These are phyloP conservation scores for Xerocomellus intermedius DNA, from an alignment of 768 basidiomycete species.

Conservation along the genomic window DNA sequence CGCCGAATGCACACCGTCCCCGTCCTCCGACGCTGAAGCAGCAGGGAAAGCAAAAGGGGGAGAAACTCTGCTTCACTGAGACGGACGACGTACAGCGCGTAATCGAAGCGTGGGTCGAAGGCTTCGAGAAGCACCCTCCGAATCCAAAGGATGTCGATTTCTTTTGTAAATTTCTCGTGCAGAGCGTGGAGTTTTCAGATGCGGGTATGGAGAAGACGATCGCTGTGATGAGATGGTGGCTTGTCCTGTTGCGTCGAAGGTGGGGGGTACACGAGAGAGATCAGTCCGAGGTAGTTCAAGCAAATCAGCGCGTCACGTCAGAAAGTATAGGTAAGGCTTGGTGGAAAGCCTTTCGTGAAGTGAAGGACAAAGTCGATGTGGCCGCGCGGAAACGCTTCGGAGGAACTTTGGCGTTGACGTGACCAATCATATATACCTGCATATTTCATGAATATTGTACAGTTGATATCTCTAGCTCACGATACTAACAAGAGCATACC, in stretches of 20 bases:
- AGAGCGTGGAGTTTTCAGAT: constrained; percentile 65
- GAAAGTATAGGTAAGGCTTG: constrained; percentile 61
- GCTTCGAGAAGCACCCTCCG: constrained; percentile 60
- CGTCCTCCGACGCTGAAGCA: constrained; percentile 54
- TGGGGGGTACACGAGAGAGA: constrained; percentile 58
- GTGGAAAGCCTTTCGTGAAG: constrained; percentile 77
- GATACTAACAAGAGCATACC: background rate
- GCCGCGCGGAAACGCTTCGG: constrained; percentile 69
- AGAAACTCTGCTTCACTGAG: constrained; percentile 59
- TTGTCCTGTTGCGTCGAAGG: constrained; percentile 60
- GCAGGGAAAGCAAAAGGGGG: constrained; percentile 48
- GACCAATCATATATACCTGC: constrained; percentile 12
- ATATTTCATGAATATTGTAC: background rate
- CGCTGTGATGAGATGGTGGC: constrained; percentile 81
- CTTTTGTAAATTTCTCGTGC: constrained; percentile 69
- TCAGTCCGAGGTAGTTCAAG: constrained; percentile 33
- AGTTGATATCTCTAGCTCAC: background rate
- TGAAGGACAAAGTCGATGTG: constrained; percentile 66
- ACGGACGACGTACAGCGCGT: constrained; percentile 70
- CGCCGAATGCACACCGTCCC: constrained; percentile 54
- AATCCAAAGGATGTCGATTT: constrained; percentile 72
- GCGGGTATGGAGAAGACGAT: constrained; percentile 69
- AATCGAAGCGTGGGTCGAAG: constrained; percentile 74
- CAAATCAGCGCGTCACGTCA: constrained; percentile 33
- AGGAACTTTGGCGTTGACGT: constrained; percentile 62